Evolutionary conservation across 2,329 filamentous ascomycete species (phyloP).

Genomic region (Scolecobasidium constrictum): DNA sequence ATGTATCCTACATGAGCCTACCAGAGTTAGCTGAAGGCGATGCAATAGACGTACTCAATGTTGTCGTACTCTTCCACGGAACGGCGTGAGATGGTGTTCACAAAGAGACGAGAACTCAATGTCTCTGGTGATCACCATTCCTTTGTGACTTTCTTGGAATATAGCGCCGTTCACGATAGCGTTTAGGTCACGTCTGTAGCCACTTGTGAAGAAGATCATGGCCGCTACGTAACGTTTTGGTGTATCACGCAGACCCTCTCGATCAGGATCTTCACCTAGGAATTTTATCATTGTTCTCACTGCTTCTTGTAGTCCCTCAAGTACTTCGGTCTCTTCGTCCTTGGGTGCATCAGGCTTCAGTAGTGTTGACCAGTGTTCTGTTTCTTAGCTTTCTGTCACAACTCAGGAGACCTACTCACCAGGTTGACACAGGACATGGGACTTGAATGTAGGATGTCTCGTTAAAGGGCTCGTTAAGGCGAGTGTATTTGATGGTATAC

Average conservation of each 20-base stretch:
- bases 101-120: constrained; percentile 91
- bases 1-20: constrained; percentile 99
- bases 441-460: too few species aligned
- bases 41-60: background rate
- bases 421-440: constrained; percentile 45
- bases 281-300: constrained; percentile 54
- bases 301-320: constrained; percentile 49
- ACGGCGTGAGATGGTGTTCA: constrained; percentile 95
- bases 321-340: constrained; percentile 44
- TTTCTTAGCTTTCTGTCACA: constrained; percentile 8
- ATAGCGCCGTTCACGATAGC: constrained; percentile 89
- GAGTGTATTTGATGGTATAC: too few species aligned
- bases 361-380: constrained; percentile 51
- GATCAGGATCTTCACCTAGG: constrained; percentile 52
- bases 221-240: constrained; percentile 89
- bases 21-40: background rate
- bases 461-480: too few species aligned
- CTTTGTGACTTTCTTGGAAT: constrained; percentile 92
- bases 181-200: constrained; percentile 86
- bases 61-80: constrained; percentile 69
- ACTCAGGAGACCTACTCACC: constrained; percentile 24
- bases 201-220: constrained; percentile 89
- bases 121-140: constrained; percentile 94
- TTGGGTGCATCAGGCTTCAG: constrained; percentile 47
- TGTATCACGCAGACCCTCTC: constrained; percentile 50